A percentile compares a stretch with the other conserved stretches of the same genome.
These are phyloP conservation scores for Trichoderma orchidacearum DNA, from an alignment of 495 filamentous ascomycete species.

Conservation along the genomic window DNA sequence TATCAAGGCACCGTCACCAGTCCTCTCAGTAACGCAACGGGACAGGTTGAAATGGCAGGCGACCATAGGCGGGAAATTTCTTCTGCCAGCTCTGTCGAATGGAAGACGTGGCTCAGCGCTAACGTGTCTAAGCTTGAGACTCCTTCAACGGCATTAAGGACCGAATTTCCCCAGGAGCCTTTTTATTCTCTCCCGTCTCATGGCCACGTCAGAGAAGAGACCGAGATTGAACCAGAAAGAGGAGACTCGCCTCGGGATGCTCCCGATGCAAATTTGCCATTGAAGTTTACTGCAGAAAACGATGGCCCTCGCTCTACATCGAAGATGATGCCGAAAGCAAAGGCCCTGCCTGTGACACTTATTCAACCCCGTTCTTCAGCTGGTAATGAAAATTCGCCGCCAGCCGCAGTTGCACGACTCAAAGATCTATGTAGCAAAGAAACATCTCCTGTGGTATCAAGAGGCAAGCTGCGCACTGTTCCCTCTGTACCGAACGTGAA, in stretches of 20 bases:
- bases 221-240: constrained; percentile 43
- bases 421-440: background rate
- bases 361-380: background rate
- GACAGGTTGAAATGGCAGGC: background rate
- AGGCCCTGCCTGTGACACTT: background rate
- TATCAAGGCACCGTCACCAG: background rate
- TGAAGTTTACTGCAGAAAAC: background rate
- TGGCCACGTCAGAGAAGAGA: constrained; percentile 45
- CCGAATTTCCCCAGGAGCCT: constrained; percentile 21
- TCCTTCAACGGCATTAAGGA: constrained; percentile 7
- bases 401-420: background rate
- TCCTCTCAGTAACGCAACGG: background rate
- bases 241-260: constrained; percentile 11
- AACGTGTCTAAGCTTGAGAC: constrained; percentile 35
- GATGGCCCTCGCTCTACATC: background rate
- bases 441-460: background rate
- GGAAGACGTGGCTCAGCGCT: constrained; percentile 39
- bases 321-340: background rate
- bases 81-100: constrained; percentile 33
- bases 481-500: background rate
- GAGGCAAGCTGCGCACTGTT: background rate
- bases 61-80: constrained; percentile 8
- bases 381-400: background rate
- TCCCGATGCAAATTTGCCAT: background rate
- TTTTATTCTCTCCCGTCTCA: constrained; percentile 19